Evolutionary conservation across 495 filamentous ascomycete species (phyloP).

Genomic region (Evernia prunastri): DNA sequence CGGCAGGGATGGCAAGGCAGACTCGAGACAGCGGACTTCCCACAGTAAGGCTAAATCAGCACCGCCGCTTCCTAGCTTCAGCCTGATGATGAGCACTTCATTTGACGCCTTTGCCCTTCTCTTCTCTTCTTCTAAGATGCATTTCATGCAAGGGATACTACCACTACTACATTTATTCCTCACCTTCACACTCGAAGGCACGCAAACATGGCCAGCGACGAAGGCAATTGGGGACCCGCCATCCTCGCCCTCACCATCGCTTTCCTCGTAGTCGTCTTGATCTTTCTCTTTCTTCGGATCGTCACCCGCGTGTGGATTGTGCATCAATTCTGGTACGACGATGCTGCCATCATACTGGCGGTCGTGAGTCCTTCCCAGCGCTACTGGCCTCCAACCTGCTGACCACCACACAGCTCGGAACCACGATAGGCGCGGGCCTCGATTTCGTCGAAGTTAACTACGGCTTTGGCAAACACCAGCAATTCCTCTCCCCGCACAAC

Average conservation of each 20-base stretch:
- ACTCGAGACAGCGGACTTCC: not conserved
- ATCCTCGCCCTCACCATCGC: conserved; percentile 21
- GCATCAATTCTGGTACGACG: conserved; percentile 25
- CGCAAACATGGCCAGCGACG: not conserved
- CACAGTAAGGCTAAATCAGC: conserved; percentile 6
- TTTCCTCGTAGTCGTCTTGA: conserved; percentile 23
- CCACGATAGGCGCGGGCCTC: conserved; percentile 23
- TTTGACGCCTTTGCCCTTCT: not conserved
- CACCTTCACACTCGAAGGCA: not conserved
- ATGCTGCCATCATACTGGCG: conserved; percentile 24
- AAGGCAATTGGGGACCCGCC: conserved; percentile 24
- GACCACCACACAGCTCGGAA: conserved; percentile 19
- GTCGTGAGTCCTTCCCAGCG: conserved; percentile 15
- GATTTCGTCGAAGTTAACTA: conserved; percentile 25
- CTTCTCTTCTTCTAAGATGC: not conserved
- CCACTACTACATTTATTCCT: too few species aligned
- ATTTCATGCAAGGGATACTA: not conserved
- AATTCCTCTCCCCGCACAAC: conserved; percentile 17
- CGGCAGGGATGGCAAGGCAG: conserved; percentile 2
- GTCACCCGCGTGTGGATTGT: conserved; percentile 25
- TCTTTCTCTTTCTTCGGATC: conserved; percentile 22
- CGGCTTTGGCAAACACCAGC: conserved; percentile 24
- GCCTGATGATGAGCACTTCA: not conserved
- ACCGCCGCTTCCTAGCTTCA: not conserved
- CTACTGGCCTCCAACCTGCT: not conserved